A percentile compares a stretch with the other conserved stretches of the same genome.
Conservation (phyloP, 2,329 filamentous ascomycete species). For the Fusarium sp. region DNA sequence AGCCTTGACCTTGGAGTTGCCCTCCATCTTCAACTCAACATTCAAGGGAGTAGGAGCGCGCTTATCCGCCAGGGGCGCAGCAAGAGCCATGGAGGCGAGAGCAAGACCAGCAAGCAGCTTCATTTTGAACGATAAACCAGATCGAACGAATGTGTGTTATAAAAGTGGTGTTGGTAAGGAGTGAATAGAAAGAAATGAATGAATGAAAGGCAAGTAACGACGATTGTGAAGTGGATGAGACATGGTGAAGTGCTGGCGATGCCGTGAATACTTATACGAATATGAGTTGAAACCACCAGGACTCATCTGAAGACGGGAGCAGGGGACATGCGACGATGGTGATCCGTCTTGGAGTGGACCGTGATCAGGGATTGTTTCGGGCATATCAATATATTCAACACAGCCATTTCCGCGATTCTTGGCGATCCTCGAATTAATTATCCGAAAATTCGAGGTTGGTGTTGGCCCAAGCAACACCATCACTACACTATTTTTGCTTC, state of each 20-base stretch:
- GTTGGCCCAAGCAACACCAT: not conserved
- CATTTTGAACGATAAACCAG: slow-evolving; percentile 41
- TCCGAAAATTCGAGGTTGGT: not conserved
- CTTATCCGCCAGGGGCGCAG: slow-evolving; percentile 42
- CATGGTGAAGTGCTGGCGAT: slow-evolving; percentile 13
- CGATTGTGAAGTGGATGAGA: slow-evolving; percentile 3
- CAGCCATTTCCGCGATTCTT: slow-evolving; percentile 6
- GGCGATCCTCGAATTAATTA: slow-evolving; percentile 3
- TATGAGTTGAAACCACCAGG: slow-evolving; percentile 5
- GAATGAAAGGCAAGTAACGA: slow-evolving; percentile 26
- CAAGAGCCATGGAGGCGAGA: slow-evolving; percentile 45
- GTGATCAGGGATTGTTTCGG: slow-evolving; percentile 29
- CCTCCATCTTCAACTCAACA: slow-evolving; percentile 61
- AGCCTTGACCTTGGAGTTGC: slow-evolving; percentile 67
- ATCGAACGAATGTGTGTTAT: slow-evolving; percentile 24
- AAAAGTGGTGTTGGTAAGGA: slow-evolving; percentile 19
- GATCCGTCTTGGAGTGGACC: slow-evolving; percentile 20
- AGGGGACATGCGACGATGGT: slow-evolving; percentile 22
- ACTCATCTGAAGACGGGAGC: slow-evolving; percentile 12
- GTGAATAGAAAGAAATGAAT: slow-evolving; percentile 7
- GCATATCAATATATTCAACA: slow-evolving; percentile 26
- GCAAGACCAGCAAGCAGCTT: slow-evolving; percentile 48
- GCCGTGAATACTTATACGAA: slow-evolving; percentile 34
- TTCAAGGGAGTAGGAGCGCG: slow-evolving; percentile 58
- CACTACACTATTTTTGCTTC: not conserved